These are phyloP conservation scores for Yarrowia galli DNA, from an alignment of 1,139 yeast genomes.

Conservation along the genomic window DNA sequence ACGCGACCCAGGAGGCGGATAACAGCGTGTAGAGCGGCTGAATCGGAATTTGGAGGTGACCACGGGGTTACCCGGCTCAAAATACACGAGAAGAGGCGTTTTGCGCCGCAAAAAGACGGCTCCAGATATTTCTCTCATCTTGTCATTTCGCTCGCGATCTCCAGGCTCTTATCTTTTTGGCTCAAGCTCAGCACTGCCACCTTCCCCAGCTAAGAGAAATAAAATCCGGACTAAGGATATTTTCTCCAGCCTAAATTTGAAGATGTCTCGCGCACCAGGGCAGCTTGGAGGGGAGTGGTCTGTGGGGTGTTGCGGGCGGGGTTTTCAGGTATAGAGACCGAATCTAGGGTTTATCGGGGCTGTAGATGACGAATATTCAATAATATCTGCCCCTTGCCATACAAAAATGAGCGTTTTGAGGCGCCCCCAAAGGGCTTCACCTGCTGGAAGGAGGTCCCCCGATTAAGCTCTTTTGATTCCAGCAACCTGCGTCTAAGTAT, in stretches of 20 bases:
- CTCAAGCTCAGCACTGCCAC: slow-evolving; percentile 37
- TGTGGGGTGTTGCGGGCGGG: too few species aligned
- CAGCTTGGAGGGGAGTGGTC: too few species aligned
- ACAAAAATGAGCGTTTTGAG: not conserved
- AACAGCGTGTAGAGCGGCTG: not conserved
- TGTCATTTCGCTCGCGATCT: not conserved
- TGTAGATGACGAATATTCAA: not conserved
- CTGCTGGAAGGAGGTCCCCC: too few species aligned
- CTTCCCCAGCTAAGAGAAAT: slow-evolving; percentile 28
- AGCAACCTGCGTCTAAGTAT: slow-evolving; percentile 4
- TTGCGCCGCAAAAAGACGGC: too few species aligned
- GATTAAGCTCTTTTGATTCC: not conserved
- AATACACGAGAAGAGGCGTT: not conserved
- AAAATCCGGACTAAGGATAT: slow-evolving; percentile 13
- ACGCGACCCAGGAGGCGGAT: not conserved
- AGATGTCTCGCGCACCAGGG: not conserved
- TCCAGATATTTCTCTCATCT: too few species aligned
- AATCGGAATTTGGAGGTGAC: not conserved
- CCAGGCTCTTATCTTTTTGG: slow-evolving; percentile 6
- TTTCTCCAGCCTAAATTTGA: slow-evolving; percentile 11
- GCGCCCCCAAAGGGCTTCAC: not conserved
- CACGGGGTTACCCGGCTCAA: not conserved
- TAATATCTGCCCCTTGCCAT: not conserved
- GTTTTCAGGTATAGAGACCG: not conserved
- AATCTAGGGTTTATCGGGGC: not conserved